Evolutionary conservation across 176 grass and related monocot species (phyloP), one percentile per base, ranked within the genome.

Genomic region (Ensete glaucum): DNA sequence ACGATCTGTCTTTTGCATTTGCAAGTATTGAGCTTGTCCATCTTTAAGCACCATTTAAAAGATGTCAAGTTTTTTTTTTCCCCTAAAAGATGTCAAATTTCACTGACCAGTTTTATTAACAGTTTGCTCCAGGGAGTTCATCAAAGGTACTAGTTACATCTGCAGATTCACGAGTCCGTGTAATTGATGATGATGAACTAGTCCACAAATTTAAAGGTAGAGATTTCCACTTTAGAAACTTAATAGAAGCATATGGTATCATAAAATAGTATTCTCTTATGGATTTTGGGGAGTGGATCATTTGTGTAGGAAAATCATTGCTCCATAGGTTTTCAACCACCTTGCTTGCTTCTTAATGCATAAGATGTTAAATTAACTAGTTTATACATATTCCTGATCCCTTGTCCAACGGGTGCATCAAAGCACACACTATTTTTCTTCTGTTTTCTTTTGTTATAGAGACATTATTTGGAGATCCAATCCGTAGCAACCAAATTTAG

Each of bases 161-260:
- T 78, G 95, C 95, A 22, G 90, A 99, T 89, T 99, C 95, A 88
- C 87, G 88, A 65, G 93, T 99, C 52, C 81, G 88, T 50, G 84
- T 91, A 79, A 48, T 88, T 80, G 90, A 94, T 86, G 88, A 85
- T 48, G 64, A 76, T 62, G 89, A 86, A 54, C 69, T 94, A 82
- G 82, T 91, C 85, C 95, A 99, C 76, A 99, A 89, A 72, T 91
- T 91, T 70, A 94, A 94, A 99, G 95, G 95, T 91, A 24, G 23
- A 25, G 12, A 50, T 72, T 76, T 19, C 52, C 34, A 34, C 56
- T 21, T 23, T 50, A 22, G 11, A 76, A 20, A 15, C 12, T 3
- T 50, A 9, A 4, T 16, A 50, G 20, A 43, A 43, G 34, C 34
- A 43, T 43, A 43, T 11, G 17, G 22, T 15, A 65, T 25, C 11